A percentile compares a stretch with the other conserved stretches of the same genome.
Conservation (phyloP, 1,284 basidiomycete genomes). For the Mycosarcoma mackinlayi region DNA sequence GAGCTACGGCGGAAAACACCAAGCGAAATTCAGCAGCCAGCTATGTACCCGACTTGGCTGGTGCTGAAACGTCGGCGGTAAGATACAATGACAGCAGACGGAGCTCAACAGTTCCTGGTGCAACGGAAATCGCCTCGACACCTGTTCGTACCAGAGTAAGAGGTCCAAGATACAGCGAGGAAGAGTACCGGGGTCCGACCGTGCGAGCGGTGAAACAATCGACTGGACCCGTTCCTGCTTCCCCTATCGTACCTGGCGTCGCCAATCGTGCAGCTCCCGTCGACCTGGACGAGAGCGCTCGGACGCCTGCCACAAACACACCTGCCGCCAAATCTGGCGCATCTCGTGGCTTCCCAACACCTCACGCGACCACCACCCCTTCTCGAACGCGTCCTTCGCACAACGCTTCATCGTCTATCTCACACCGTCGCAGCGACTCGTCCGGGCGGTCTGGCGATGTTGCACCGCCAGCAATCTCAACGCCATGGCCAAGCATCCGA, state of each 20-base stretch:
- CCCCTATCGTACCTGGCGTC: slow-evolving; percentile 27
- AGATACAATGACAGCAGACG: slow-evolving; percentile 26
- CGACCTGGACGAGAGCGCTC: slow-evolving; percentile 5
- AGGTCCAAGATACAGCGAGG: slow-evolving; percentile 12
- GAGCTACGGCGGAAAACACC: slow-evolving; percentile 28
- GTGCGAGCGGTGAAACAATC: slow-evolving; percentile 30
- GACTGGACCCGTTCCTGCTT: slow-evolving; percentile 15
- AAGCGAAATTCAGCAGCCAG: slow-evolving; percentile 42
- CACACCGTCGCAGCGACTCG: slow-evolving; percentile 31
- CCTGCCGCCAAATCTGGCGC: slow-evolving; percentile 13
- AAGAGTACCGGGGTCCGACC: slow-evolving; percentile 11
- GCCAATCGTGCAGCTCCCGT: not conserved
- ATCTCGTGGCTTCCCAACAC: slow-evolving; percentile 32
- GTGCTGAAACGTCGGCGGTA: slow-evolving; percentile 29
- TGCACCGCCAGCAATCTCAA: slow-evolving; percentile 4
- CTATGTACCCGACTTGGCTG: slow-evolving; percentile 41
- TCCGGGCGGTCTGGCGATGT: slow-evolving; percentile 22
- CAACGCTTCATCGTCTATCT: slow-evolving; percentile 18
- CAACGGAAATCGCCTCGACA: not conserved
- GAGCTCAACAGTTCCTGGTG: slow-evolving; percentile 14
- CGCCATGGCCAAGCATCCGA: slow-evolving; percentile 28
- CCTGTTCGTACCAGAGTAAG: slow-evolving; percentile 1
- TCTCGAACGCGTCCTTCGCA: slow-evolving; percentile 18
- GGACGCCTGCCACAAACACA: slow-evolving; percentile 16
- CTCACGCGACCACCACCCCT: slow-evolving; percentile 24